Base-by-base conservation (phyloP, 1,139 yeast species). In the Candida tunisiensis region DNA sequence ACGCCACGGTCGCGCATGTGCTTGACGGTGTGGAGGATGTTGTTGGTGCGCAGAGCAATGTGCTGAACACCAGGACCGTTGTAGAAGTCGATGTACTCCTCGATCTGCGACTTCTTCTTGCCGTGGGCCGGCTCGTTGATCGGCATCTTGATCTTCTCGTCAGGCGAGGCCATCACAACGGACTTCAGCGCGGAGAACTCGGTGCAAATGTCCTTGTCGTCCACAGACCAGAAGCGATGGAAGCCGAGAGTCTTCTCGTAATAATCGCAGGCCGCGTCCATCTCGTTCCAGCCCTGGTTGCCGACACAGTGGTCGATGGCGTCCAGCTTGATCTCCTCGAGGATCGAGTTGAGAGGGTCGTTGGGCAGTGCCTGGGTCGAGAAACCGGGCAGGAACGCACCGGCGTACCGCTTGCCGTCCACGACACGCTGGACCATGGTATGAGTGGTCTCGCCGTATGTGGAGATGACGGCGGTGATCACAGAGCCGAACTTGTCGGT, bases 21-120 rank as follows among this genome's bases (percentile, higher is more conserved):
- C 2, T 45, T 35, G n/a, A 80, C 74, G 0, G 82, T 58, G 2
- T 47, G 45, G 16, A 78, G 41, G 20, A 80, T 79, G 45, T 75
- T 58, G 24, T 55, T 48, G 0, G 88, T 77, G 29, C 55, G 52
- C 16, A 79, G 47, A 0, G 93, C 93, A 42, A 80, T 57, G 43
- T 80, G 93, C 50, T 80, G 93, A 19, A 80, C 65, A 2, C 93
- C 93, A 0, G 92, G 74, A 0, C 93, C 92, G 25, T 68, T 68
- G 44, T 78, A 64, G 41, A 58, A 80, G 30, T 73, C 78, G 37
- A 74, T 52, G 45, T 74, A 80, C 47, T 80, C 93, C 50, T 79
- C 92, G 35, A 80, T 73, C 46, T 80, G 93, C 2, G 85, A 71
- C 43, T 62, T 68, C 43, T 64, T 64, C 31, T 55, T 51, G 2